Evolutionary conservation across 1,284 basidiomycete species (phyloP), one percentile per base, ranked within the genome.

Genomic region (Cronartium quercuum): DNA sequence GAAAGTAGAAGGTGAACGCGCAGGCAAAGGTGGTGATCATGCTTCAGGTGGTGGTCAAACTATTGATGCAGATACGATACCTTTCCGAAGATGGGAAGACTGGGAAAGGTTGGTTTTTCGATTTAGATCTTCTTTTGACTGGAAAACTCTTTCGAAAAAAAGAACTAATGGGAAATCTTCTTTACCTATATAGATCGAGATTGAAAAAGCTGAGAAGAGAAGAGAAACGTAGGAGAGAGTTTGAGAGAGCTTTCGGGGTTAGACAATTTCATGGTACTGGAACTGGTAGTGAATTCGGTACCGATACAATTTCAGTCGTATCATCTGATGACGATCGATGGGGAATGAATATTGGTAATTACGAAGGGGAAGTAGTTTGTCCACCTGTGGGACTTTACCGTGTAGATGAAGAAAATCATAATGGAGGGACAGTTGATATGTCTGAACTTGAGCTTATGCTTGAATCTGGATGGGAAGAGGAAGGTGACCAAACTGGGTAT

Each of bases 71-170:
- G 87, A 34, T 87, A 86, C 21, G 0, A 88, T 98, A 35, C 94
- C 96, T 0, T 84, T 98, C 80, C 88, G 96, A 47, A 86, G 94
- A 74, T 99, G 96, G 96, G 94, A 98, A 83, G 96, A 98, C 80
- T 99, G 96, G 96, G 96, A 99, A 82, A 88, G 94, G 51, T 95
- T 92, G n/a, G 87, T 87, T 89, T 61, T 82, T 86, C 66, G 75
- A 85, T 86, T 41, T 87, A 89, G 58, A 76, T 88, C 88, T 80
- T 85, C 88, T 80, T 87, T 73, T 73, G 13, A 73, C 68, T 0
- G 76, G 76, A 37, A 47, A 66, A 75, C 62, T 77, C 58, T 15
- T n/a, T n/a, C n/a, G n/a, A n/a, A n/a, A n/a, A n/a, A n/a, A 9
- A 18, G 18, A 44, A 44, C 42, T 44, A 18, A 62, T 29, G 62